A percentile compares a stretch with the other conserved stretches of the same genome.
These are phyloP conservation scores for Pseudonitzschia multiseries DNA, from an alignment of 108 stramenopile genomes.

Conservation along the genomic window DNA sequence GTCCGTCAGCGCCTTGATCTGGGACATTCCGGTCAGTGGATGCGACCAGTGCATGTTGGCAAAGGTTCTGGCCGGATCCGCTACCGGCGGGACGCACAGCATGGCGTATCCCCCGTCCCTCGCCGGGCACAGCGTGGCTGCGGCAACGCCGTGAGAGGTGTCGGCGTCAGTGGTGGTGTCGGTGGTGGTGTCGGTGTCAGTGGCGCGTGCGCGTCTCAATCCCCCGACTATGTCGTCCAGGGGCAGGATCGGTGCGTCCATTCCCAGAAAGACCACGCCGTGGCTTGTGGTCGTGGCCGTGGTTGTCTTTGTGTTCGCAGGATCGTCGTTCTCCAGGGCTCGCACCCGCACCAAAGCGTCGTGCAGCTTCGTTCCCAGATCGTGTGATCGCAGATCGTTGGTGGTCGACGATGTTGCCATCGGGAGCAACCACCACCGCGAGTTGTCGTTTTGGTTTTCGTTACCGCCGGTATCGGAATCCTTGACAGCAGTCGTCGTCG, in stretches of 20 bases:
- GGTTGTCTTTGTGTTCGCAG: not conserved
- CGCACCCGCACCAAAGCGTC: slow-evolving; percentile 61
- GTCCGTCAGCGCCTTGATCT: slow-evolving; percentile 83
- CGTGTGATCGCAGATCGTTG: slow-evolving; percentile 45
- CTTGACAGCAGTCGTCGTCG: too few relatives aligned
- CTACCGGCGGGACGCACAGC: slow-evolving; percentile 64
- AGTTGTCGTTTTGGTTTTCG: not conserved
- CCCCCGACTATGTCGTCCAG: slow-evolving; percentile 68
- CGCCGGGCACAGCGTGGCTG: slow-evolving; percentile 72
- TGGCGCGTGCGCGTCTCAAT: slow-evolving; percentile 30
- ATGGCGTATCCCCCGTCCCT: slow-evolving; percentile 88
- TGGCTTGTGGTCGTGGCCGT: too few relatives aligned
- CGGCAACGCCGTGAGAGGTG: too few relatives aligned
- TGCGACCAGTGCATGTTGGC: slow-evolving; percentile 65
- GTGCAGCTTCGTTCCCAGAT: slow-evolving; percentile 61
- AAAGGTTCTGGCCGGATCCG: slow-evolving; percentile 50
- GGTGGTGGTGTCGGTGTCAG: too few relatives aligned
- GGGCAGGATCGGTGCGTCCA: slow-evolving; percentile 82
- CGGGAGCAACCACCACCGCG: slow-evolving; percentile 26
- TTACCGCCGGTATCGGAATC: too few relatives aligned
- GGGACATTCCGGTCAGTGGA: slow-evolving; percentile 72
- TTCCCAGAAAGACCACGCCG: slow-evolving; percentile 78
- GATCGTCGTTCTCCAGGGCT: not conserved
- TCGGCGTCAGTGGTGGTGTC: too few relatives aligned
- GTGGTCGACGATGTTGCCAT: slow-evolving; percentile 19